Evolutionary conservation across 2,329 filamentous ascomycete species (phyloP), one percentile per base, ranked within the genome.

Genomic region (Alternaria sp.): DNA sequence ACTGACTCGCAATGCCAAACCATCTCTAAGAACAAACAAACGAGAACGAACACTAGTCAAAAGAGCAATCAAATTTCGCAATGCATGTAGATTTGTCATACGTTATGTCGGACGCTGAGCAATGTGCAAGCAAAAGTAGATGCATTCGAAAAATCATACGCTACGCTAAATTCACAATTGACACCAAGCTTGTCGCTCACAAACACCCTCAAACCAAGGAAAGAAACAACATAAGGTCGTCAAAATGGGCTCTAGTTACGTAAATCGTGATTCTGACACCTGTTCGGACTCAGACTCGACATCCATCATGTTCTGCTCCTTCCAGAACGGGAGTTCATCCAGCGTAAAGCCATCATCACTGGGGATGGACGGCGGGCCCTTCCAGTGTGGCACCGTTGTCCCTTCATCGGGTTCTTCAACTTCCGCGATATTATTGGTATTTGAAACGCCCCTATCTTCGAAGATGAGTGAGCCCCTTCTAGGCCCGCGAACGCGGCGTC

Each of bases 401-500:
- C 69, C 71, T 22, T 77, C 76, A 12, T 77, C 75, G 8, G 75
- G 76, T 51, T 80, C 78, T 45, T 78, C 76, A 9, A 77, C 76
- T 53, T 80, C 78, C n/a, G 67, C 56, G 41, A 80, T 76, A 41
- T 76, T 73, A 57, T 74, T 73, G 45, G 72, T 69, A 54, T 77
- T 76, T 6, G 77, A 66, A 32, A 78, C 70, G n/a, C 78, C 78
- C 48, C 74, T 67, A 55, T 80, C 78, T 57, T 79, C 78, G 53
- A 80, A 81, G 54, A 77, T 73, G 27, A 80, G 68, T 30, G 77
- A 79, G 14, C 68, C 67, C 43, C 77, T 66, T 45, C 74, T 71
- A 44, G 70, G 64, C 16, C 79, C 80, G 22, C 78, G 71, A 16
- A 81, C 75, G 18, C 81, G 75, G 54, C 81, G 76, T 59, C 81